Evolutionary conservation across 2,329 filamentous ascomycete species (phyloP).

Genomic region (Aspergillus ochraceoroseus): DNA sequence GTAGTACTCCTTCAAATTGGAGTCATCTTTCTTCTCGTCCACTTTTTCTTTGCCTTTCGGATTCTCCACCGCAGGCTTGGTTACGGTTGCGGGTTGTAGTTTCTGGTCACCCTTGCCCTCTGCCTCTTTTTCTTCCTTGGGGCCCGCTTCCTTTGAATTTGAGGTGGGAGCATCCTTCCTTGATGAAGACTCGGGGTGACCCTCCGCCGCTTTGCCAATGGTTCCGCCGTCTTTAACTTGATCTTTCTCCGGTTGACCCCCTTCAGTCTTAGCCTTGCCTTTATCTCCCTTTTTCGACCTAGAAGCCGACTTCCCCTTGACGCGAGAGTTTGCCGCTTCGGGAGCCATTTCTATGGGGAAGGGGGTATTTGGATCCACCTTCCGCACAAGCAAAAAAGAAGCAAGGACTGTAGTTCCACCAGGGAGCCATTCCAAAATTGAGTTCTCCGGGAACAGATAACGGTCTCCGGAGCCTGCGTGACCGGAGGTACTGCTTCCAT

Average conservation of each 20-base stretch:
- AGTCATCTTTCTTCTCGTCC: slow-evolving; percentile 16
- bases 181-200: slow-evolving; percentile 3
- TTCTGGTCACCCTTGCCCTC: slow-evolving; percentile 15
- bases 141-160: slow-evolving; percentile 12
- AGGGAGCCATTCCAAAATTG: slow-evolving; percentile 47
- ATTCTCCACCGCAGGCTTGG: slow-evolving; percentile 1
- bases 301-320: slow-evolving; percentile 27
- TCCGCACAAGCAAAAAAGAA: slow-evolving; percentile 46
- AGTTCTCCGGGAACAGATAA: slow-evolving; percentile 48
- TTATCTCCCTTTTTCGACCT: slow-evolving; percentile 40
- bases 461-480: slow-evolving; percentile 45
- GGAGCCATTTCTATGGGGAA: slow-evolving; percentile 36
- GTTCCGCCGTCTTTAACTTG: slow-evolving; percentile 11
- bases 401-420: slow-evolving; percentile 45
- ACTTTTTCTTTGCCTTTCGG: slow-evolving; percentile 6
- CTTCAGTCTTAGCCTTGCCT: slow-evolving; percentile 16
- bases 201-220: slow-evolving; percentile 10
- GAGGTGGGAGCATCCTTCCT: slow-evolving; percentile 10
- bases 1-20: slow-evolving; percentile 44
- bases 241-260: slow-evolving; percentile 10
- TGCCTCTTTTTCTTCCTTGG: slow-evolving; percentile 20
- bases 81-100: not conserved
- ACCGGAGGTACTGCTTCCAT: slow-evolving; percentile 39
- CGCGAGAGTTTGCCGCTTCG: slow-evolving; percentile 28
- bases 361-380: slow-evolving; percentile 38